Base-by-base conservation (phyloP, 176 grass and related monocot genomes). In the Cenchrus americanus region DNA sequence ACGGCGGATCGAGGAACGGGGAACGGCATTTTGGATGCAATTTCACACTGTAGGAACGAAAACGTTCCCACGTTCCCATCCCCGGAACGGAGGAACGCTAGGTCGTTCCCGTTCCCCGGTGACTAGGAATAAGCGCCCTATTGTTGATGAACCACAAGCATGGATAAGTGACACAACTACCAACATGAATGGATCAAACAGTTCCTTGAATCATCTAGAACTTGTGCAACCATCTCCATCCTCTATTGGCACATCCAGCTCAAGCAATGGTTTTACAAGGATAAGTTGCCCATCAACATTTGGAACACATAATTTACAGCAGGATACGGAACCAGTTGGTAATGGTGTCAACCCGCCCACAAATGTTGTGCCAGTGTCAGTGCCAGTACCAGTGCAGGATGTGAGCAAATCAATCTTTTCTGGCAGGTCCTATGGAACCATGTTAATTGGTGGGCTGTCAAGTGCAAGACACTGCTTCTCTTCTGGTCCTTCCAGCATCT, bases 151-250 rank as follows among this genome's bases (percentile, higher is more conserved):
- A 81, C 60, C 43, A 27, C 60, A 67, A 80, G 66, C 70, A n/a
- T 71, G 67, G 21, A 8, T 10, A 0, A 50, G 26, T 13, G 59
- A 24, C 10, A 19, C 4, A 6, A 18, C 46, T 5, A 81, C 57
- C 71, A 60, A 89, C 62, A 70, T 82, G 14, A 76, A 74, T 44
- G 69, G 54, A 43, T 41, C 50, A 3, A 66, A 77, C 60, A 70
- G 66, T 74, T 85, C 83, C 47, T 69, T 71, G 15, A 57, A 91
- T 62, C 78, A 54, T 62, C 62, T 52, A 62, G 22, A 59, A 32
- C n/a, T 50, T 24, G 71, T 80, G 43, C 22, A 47, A 22, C 67
- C 80, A 6, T 41, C 87, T 14, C 55, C 48, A n/a, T 7, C 66
- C 24, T 27, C 69, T 40, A 32, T 46, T 42, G 5, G 52, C 47